Percentiles rank a stretch among this genome's conserved stretches.
phyloP scores from a whole-genome alignment of 148 eudicot genomes.

The Drosera capensis region DNA sequence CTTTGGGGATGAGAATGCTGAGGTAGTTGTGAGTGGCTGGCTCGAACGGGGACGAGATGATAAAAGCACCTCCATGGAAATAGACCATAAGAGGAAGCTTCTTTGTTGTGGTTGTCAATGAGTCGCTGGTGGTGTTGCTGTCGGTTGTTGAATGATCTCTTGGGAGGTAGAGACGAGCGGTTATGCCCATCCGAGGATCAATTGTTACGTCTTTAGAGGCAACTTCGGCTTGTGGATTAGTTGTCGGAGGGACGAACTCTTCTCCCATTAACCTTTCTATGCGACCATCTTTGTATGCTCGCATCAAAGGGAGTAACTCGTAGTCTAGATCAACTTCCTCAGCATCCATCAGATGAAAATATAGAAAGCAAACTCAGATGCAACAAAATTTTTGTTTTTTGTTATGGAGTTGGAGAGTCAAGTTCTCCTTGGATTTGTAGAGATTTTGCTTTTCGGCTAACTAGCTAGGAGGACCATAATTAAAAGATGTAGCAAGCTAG shows the following conservation, averaged over 20 bases:
- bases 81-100: background rate
- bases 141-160: background rate
- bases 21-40: slow-evolving; percentile 4
- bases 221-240: background rate
- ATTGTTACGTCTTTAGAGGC: background rate
- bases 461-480: too few species aligned
- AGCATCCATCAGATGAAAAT: too few species aligned
- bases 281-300: background rate
- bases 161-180: slow-evolving; percentile 1
- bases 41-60: background rate
- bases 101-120: background rate
- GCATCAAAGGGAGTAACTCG: background rate
- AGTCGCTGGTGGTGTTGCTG: background rate
- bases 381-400: too few species aligned
- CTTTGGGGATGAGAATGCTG: slow-evolving; percentile 13
- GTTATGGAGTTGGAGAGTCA: too few species aligned
- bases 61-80: background rate
- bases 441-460: too few species aligned
- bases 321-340: background rate
- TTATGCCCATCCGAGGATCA: background rate
- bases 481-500: too few species aligned
- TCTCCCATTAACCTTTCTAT: background rate
- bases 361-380: too few species aligned
- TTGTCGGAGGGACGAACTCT: background rate
- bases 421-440: too few species aligned